These are phyloP conservation scores for Mrakia blollopis DNA, from an alignment of 768 basidiomycete species.

Conservation along the genomic window DNA sequence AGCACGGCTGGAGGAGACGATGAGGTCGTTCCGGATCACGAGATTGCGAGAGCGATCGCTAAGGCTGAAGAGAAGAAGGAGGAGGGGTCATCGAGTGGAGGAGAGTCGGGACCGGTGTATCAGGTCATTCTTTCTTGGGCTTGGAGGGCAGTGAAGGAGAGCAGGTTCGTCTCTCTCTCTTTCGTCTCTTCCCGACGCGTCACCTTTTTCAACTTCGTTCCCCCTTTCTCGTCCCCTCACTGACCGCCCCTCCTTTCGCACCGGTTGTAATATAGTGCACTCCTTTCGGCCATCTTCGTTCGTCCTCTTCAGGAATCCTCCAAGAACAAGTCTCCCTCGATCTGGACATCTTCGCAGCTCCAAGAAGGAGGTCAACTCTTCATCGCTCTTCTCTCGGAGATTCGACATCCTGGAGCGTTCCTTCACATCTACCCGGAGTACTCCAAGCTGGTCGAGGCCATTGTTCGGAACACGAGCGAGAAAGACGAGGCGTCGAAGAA, in stretches of 20 bases:
- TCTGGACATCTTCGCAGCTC: background rate
- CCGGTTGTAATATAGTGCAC: background rate
- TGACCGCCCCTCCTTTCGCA: background rate
- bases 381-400: conserved; percentile 27
- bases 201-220: background rate
- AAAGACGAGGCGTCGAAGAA: background rate
- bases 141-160: conserved; percentile 29
- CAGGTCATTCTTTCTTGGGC: conserved; percentile 27
- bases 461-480: background rate
- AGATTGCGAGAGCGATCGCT: conserved; percentile 1
- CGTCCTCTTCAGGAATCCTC: background rate
- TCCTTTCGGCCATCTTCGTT: conserved; percentile 21
- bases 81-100: background rate
- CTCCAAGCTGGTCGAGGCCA: conserved; percentile 21
- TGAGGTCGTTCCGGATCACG: conserved; percentile 18
- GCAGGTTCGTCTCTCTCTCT: conserved; percentile 20
- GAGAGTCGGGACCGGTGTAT: background rate
- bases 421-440: conserved; percentile 29
- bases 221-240: background rate
- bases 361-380: conserved; percentile 7
- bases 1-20: conserved; percentile 3
- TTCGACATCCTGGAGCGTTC: conserved; percentile 31
- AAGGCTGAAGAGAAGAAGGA: background rate
- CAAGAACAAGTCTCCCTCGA: background rate
- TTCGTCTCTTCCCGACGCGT: background rate